Evolutionary conservation across 257 asterid genomes (phyloP).

Genomic region (Petunia secreta): DNA sequence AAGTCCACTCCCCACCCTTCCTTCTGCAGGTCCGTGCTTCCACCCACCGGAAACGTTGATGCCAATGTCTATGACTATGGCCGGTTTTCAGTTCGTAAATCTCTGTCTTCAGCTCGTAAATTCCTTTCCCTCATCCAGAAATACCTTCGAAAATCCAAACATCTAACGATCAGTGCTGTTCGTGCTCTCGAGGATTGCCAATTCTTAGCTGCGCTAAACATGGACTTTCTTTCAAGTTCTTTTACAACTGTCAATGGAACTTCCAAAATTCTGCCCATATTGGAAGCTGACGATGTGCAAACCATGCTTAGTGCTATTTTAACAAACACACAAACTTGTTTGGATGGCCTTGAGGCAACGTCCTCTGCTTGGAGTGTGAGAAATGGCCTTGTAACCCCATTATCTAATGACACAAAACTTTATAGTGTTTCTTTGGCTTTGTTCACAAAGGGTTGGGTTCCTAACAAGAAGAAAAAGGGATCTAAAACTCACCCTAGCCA

Average conservation of each 20-base stretch:
- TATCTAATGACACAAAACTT: conserved; percentile 58
- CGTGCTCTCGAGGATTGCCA: conserved; percentile 67
- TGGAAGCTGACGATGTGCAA: conserved; percentile 54
- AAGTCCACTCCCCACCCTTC: conserved; percentile 62
- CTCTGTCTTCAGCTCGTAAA: conserved; percentile 45
- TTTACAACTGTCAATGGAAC: conserved; percentile 35
- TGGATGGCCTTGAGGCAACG: conserved; percentile 55
- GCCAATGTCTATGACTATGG: conserved; percentile 58
- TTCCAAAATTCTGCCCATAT: conserved; percentile 35
- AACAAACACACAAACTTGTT: conserved; percentile 65
- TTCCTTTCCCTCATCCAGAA: conserved; percentile 46
- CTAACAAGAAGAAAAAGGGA: conserved; percentile 27
- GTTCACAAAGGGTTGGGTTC: conserved; percentile 58
- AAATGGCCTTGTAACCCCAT: conserved; percentile 47
- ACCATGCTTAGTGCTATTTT: conserved; percentile 64
- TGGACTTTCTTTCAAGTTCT: conserved; percentile 45
- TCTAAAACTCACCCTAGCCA: neutral
- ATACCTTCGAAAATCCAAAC: conserved; percentile 35
- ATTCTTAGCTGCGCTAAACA: conserved; percentile 53
- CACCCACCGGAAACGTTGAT: conserved; percentile 40
- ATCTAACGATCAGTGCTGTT: conserved; percentile 43
- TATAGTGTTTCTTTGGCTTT: conserved; percentile 62
- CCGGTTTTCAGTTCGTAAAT: conserved; percentile 52
- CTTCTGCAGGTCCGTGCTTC: conserved; percentile 51
- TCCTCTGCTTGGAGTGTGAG: conserved; percentile 56